A percentile compares a stretch with the other conserved stretches of the same genome.
Evolutionary conservation across 768 basidiomycete species (phyloP).

Genomic region (Boletus rufocinnamomeus): DNA sequence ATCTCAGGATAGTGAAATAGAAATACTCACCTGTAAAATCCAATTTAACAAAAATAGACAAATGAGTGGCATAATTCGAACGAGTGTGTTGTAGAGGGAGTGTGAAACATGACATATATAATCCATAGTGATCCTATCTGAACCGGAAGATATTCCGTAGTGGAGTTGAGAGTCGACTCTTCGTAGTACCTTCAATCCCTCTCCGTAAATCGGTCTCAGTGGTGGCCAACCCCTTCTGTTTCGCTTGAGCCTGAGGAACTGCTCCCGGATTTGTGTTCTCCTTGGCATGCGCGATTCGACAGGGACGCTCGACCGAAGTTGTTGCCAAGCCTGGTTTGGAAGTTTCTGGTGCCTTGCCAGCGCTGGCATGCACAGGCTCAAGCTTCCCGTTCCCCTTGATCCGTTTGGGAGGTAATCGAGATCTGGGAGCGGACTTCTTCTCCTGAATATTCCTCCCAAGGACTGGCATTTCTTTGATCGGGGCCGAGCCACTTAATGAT

Average conservation of each 20-base stretch:
- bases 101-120: slow-evolving; percentile 5
- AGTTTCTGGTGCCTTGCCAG: background rate
- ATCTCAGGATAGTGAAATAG: rapidly evolving
- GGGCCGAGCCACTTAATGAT: background rate
- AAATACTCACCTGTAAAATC: background rate
- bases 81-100: slow-evolving; percentile 13
- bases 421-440: slow-evolving; percentile 13
- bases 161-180: slow-evolving; percentile 30
- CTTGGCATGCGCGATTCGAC: slow-evolving; percentile 16
- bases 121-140: slow-evolving; percentile 18
- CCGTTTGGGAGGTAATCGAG: slow-evolving; percentile 19
- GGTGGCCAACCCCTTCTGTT: slow-evolving; percentile 13
- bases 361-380: background rate
- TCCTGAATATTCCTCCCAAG: slow-evolving; percentile 8
- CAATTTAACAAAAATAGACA: background rate
- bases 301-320: slow-evolving; percentile 17
- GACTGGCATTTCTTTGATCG: slow-evolving; percentile 2
- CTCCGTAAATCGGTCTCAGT: slow-evolving; percentile 23
- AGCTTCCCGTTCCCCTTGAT: slow-evolving; percentile 14
- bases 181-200: slow-evolving; percentile 30
- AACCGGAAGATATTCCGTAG: slow-evolving; percentile 37
- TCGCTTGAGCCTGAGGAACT: slow-evolving; percentile 12
- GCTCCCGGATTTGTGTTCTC: slow-evolving; percentile 11
- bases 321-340: slow-evolving; percentile 8
- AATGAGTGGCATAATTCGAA: slow-evolving; percentile 5